phyloP scores from a whole-genome alignment of 1,139 yeast genomes.

The Sporopachydermia cereana region DNA sequence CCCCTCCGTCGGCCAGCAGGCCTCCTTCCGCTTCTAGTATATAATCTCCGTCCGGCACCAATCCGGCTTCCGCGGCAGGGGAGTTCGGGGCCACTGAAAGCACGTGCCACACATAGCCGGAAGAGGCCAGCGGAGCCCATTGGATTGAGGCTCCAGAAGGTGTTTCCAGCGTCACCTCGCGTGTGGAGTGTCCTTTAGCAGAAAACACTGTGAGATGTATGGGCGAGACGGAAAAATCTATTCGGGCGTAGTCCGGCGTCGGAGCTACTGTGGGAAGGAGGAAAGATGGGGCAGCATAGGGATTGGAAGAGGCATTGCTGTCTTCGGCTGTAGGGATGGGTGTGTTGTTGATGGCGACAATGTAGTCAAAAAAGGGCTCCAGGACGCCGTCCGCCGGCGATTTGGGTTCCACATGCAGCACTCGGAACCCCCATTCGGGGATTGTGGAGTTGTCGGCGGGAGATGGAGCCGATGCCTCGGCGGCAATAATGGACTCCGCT shows the following conservation, averaged over 20 bases:
- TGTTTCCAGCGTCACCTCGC: conserved; percentile 10
- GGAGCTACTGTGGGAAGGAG: background rate
- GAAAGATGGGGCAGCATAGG: conserved; percentile 3
- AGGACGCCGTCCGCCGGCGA: conserved; percentile 35
- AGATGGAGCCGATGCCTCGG: conserved; percentile 20
- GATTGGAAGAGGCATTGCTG: background rate
- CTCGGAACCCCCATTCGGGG: conserved; percentile 40
- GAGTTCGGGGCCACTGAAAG: conserved; percentile 62
- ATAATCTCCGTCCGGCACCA: conserved; percentile 78
- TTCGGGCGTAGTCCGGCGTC: background rate
- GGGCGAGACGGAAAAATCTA: background rate
- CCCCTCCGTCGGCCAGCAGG: conserved; percentile 75
- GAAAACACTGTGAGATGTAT: conserved; percentile 13
- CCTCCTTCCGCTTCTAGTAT: conserved; percentile 87
- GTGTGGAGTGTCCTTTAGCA: conserved; percentile 17
- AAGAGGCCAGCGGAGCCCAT: conserved; percentile 62
- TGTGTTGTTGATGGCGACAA: conserved; percentile 59
- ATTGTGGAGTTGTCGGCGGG: conserved; percentile 28
- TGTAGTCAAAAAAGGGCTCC: conserved; percentile 80
- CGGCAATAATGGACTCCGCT: conserved; percentile 25
- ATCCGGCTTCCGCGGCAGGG: conserved; percentile 79
- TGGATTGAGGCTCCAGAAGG: conserved; percentile 57
- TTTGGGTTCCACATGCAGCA: conserved; percentile 35
- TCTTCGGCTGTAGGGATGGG: conserved; percentile 8
- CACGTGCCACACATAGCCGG: conserved; percentile 85